Base-by-base conservation (phyloP, 768 basidiomycete genomes). In the Naganishia vaughanmartiniae region DNA sequence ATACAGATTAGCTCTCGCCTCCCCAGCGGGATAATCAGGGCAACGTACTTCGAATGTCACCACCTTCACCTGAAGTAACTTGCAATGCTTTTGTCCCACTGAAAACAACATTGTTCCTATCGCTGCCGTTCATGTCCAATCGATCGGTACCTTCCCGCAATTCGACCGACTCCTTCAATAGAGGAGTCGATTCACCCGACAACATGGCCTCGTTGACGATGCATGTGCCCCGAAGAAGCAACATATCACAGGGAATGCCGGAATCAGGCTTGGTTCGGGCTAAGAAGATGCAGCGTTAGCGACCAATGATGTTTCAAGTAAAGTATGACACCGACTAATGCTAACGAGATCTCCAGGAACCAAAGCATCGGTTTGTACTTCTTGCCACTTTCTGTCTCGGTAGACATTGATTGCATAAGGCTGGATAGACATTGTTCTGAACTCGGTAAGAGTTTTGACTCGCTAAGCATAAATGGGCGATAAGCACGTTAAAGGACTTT, bases 181-280 rank as follows among this genome's bases (percentile, higher is more conserved):
- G 84, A 0, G 96, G 96, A 0, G 96, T 99, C 0, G 93, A 96
- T 83, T 99, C 96, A 63, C 96, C 96, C 0, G 93, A 96, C 2
- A 99, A 84, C 96, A 99, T 98, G 31, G 96, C 96, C 81, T 99
- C 96, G 80, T 99, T 99, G 73, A 98, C 94, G 76, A 99, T 98
- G 73, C 89, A 90, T 0, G 92, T 91, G 12, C 96, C 96, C 69
- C 89, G 87, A 15, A 97, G 81, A n/a, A 99, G 86, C 21, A 99
- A 86, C 45, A 99, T 87, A 77, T 99, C 95, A 12, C 93, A 94
- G 1, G 95, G 93, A 19, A 96, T 88, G 46, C 88, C 88, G 0
- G 93, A 93, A 80, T 98, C 96, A 17, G 87, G 84, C 74, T 83
- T 82, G 46, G 83, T 82, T 53, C 84, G 84, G 42, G 81, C 60